Conservation (phyloP, 495 filamentous ascomycete genomes). For the Acidiella bohemica region DNA sequence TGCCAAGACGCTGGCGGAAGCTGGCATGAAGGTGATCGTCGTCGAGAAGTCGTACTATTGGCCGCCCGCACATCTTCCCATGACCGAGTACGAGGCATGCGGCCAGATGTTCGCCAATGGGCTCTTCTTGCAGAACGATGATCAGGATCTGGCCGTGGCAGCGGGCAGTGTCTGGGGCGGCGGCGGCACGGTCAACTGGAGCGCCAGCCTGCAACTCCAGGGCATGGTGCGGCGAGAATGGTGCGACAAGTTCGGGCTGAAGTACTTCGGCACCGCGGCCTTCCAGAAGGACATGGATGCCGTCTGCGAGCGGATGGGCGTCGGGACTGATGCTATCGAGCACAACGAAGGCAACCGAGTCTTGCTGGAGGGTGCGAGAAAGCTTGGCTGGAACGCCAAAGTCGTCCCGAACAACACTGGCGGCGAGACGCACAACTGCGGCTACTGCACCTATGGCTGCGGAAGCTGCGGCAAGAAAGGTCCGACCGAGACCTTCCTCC, state of each 20-base stretch:
- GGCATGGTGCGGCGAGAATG: slow-evolving; percentile 71
- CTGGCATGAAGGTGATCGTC: slow-evolving; percentile 60
- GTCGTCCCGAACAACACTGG: slow-evolving; percentile 70
- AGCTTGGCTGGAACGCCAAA: slow-evolving; percentile 59
- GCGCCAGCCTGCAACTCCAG: slow-evolving; percentile 69
- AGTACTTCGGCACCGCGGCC: slow-evolving; percentile 61
- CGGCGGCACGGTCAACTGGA: slow-evolving; percentile 82
- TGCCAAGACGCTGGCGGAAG: slow-evolving; percentile 68
- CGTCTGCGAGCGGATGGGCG: slow-evolving; percentile 63
- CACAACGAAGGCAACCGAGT: slow-evolving; percentile 59
- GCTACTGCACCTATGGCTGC: slow-evolving; percentile 70
- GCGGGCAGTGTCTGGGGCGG: slow-evolving; percentile 71
- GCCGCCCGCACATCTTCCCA: slow-evolving; percentile 58
- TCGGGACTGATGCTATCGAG: slow-evolving; percentile 47
- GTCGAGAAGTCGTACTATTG: slow-evolving; percentile 65
- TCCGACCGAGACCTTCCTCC: slow-evolving; percentile 61
- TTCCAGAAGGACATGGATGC: slow-evolving; percentile 68
- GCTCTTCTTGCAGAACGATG: slow-evolving; percentile 36
- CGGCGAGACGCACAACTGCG: slow-evolving; percentile 55
- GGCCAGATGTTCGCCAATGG: slow-evolving; percentile 44
- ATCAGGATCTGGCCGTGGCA: slow-evolving; percentile 46
- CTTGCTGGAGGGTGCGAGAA: slow-evolving; percentile 60
- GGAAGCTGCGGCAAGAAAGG: slow-evolving; percentile 59
- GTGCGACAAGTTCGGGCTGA: slow-evolving; percentile 51
- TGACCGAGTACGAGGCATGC: slow-evolving; percentile 43